Base-by-base conservation (phyloP, 75 land plant species). In the Isoetes taiwanensis region DNA sequence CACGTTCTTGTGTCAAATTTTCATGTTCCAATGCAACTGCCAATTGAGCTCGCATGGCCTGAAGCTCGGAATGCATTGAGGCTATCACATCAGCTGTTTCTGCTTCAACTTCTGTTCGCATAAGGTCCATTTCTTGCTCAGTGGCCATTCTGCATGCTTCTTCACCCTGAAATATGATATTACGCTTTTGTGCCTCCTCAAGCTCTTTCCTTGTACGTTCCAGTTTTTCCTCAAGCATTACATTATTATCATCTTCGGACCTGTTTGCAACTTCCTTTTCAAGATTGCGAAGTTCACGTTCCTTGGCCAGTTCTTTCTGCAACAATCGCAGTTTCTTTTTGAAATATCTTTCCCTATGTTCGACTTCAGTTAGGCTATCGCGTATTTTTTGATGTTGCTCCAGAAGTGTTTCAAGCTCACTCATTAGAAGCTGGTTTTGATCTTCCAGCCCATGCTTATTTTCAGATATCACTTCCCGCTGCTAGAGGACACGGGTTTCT, bases 71-170 rank as follows among this genome's bases (percentile, higher is more conserved):
- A 48, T 89, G 84, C 64, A 94, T 38, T 55, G 71, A 80, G 37
- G 75, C 73, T 57, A 94, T 84, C 8, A 79, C 96, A 29, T 76
- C 76, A 43, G 84, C 90, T 16, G 87, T 89, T 57, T 89, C 96
- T 26, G 67, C 64, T 69, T 94, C 99, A 48, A 63, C 99, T 63
- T 94, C 84, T 43, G 64, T 54, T 32, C 79, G 80, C 32, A 80
- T 71, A 33, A 66, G 72, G 33, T 89, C 96, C 75, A 70, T 80
- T 62, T 85, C 76, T 58, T 73, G 43, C 48, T 76, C 78, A 58
- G 54, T 53, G 12, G 72, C 71, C 17, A 43, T 61, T 12, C 71
- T 68, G 23, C 57, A 64, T 30, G 56, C 81, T 56, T 66, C 67
- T 27, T 89, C 83, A 35, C 35, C 66, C 58, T 81, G 78, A 42